Evolutionary conservation across 169 alveolate species (phyloP).

Genomic region (Sarcocystis neurona): DNA sequence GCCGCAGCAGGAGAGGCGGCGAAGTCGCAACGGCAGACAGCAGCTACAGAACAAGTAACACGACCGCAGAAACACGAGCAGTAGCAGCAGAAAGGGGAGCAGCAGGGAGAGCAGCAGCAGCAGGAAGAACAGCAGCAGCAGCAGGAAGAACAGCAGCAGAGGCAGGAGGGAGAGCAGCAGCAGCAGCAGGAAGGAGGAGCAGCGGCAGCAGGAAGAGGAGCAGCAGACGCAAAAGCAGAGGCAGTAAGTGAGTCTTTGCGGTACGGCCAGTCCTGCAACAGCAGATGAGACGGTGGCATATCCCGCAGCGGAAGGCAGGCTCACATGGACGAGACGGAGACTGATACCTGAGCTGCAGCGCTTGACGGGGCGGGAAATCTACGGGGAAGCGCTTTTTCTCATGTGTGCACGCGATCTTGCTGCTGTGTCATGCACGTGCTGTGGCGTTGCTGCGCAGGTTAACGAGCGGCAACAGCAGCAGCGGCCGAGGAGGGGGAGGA

Average conservation of each 20-base stretch:
- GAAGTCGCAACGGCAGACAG: background rate
- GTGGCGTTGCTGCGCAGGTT: too few species aligned
- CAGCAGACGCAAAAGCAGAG: background rate
- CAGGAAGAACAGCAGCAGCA: background rate
- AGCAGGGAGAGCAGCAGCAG: background rate
- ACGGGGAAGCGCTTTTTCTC: too few species aligned
- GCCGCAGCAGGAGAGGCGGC: too few species aligned
- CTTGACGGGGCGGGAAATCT: too few species aligned
- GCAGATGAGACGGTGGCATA: background rate
- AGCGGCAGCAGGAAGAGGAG: background rate
- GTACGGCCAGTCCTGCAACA: background rate
- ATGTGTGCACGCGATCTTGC: too few species aligned
- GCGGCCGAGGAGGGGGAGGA: too few species aligned
- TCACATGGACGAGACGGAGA: too few species aligned
- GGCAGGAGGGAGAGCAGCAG: background rate
- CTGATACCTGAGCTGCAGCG: too few species aligned
- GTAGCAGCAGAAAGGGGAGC: background rate
- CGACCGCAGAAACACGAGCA: background rate
- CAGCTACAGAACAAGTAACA: background rate
- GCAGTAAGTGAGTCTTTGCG: background rate
- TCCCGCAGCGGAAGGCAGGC: background rate
- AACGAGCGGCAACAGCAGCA: too few species aligned
- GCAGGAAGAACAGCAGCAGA: background rate
- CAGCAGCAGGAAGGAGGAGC: background rate
- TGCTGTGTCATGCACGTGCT: too few species aligned